Evolutionary conservation across 148 eudicot genomes (phyloP).

Genomic region (Bassia scoparia): DNA sequence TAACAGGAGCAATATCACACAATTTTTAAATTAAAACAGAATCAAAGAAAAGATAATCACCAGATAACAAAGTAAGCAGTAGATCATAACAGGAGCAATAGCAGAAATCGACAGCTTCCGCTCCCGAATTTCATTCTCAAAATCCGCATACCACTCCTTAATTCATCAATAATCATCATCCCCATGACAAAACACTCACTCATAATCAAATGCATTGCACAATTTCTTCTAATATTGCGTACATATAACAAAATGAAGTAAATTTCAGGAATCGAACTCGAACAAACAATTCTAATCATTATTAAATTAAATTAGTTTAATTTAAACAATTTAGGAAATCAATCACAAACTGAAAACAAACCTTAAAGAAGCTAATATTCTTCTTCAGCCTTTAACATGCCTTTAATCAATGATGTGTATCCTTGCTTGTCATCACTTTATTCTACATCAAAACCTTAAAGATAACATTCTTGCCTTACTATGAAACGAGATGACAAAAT

Average conservation of each 20-base stretch:
- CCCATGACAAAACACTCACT: background rate
- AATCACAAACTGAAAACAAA: constrained; percentile 3
- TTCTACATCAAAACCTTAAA: too few relatives aligned
- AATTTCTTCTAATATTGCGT: constrained; percentile 8
- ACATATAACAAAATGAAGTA: background rate
- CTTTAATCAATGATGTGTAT: too few relatives aligned
- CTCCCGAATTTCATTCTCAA: constrained; percentile 46
- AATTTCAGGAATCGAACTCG: background rate
- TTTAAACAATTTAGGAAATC: background rate
- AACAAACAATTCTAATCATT: background rate
- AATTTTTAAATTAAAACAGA: background rate
- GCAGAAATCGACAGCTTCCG: constrained; percentile 59
- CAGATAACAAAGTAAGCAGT: constrained; percentile 54
- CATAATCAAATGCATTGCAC: background rate
- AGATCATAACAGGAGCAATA: constrained; percentile 54
- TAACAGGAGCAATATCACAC: too few relatives aligned
- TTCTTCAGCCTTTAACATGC: too few relatives aligned
- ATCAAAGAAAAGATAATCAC: constrained; percentile 28
- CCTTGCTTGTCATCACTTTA: too few relatives aligned
- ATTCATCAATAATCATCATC: constrained; percentile 3
- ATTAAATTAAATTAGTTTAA: background rate
- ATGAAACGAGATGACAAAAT: too few relatives aligned
- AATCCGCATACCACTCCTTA: constrained; percentile 9
- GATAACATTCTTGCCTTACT: too few relatives aligned
- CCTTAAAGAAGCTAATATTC: too few relatives aligned